Evolutionary conservation across 108 stramenopile species (phyloP), one percentile per base, ranked within the genome.

Genomic region (Bacterosira constricta): DNA sequence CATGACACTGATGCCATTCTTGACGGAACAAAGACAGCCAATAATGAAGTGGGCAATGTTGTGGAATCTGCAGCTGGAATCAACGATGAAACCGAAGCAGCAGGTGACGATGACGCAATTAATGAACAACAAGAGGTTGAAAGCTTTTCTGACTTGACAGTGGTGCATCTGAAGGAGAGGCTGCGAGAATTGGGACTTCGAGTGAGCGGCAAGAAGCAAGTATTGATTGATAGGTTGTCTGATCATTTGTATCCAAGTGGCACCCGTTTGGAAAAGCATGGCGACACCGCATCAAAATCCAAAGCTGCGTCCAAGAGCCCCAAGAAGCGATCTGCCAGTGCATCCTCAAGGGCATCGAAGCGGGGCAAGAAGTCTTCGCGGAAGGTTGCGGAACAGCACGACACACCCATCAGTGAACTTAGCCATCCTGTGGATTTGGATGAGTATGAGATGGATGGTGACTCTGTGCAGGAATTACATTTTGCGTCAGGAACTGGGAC

Each of bases 281-380:
- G n/a, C n/a, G n/a, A n/a, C n/a, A n/a, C n/a, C n/a, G n/a, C n/a
- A n/a, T 34, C 35, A 17, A 12, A 54, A 54, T 34, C 53, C 13
- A 32, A 54, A 52, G 51, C 51, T 60, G 58, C 58, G 13, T 45
- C 60, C n/a, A 54, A 54, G 1, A n/a, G n/a, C n/a, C n/a, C n/a
- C 8, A 20, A 61, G 13, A 61, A 11, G 1, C 35, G 25, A 26
- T 61, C 60, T 26, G 38, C n/a, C 8, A 41, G 42, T 44, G 25
- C 25, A 6, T 7, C 41, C 41, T 46, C 61, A 44, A 39, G 61
- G 8, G 31, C 13, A 46, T 62, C 61, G 23, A 26, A 41, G 41
- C 39, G 61, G 11, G 41, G 0, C 44, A 44, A 32, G 45, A 42
- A 42, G 9, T 3, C 20, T 46, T 62, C 61, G 15, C 61, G 30